These are phyloP conservation scores for Populus hybrid DNA, from an alignment of 441 rosid genomes.

Conservation along the genomic window DNA sequence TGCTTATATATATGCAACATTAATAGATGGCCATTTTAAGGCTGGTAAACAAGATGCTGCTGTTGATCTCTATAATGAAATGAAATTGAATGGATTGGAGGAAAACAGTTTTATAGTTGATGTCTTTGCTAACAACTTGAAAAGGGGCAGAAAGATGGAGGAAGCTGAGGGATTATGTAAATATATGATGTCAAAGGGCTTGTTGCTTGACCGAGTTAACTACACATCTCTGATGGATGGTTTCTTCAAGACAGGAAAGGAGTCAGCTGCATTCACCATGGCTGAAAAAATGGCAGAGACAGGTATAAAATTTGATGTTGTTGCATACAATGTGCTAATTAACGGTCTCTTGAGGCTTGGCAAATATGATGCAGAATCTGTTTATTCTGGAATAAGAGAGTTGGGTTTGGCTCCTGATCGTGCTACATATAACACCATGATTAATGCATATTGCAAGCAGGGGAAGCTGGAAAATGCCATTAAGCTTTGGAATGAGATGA, in stretches of 20 bases:
- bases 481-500: conserved; percentile 75
- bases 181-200: conserved; percentile 52
- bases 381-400: conserved; percentile 58
- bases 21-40: conserved; percentile 78
- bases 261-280: conserved; percentile 58
- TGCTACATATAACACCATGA: conserved; percentile 73
- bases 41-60: conserved; percentile 57
- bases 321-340: conserved; percentile 75
- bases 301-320: conserved; percentile 63
- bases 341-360: conserved; percentile 66
- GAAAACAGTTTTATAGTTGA: conserved; percentile 60
- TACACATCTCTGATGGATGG: conserved; percentile 96
- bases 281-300: conserved; percentile 73
- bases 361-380: conserved; percentile 50
- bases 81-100: conserved; percentile 57
- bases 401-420: conserved; percentile 68
- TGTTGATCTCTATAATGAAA: conserved; percentile 56
- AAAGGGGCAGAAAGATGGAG: conserved; percentile 55
- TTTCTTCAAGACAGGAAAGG: conserved; percentile 72
- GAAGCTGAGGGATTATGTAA: conserved; percentile 50
- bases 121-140: conserved; percentile 62
- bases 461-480: conserved; percentile 54
- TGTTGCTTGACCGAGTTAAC: conserved; percentile 67
- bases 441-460: conserved; percentile 57
- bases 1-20: conserved; percentile 48